These are phyloP conservation scores for Neurospora cerealis DNA, from an alignment of 495 filamentous ascomycete species.

Conservation along the genomic window DNA sequence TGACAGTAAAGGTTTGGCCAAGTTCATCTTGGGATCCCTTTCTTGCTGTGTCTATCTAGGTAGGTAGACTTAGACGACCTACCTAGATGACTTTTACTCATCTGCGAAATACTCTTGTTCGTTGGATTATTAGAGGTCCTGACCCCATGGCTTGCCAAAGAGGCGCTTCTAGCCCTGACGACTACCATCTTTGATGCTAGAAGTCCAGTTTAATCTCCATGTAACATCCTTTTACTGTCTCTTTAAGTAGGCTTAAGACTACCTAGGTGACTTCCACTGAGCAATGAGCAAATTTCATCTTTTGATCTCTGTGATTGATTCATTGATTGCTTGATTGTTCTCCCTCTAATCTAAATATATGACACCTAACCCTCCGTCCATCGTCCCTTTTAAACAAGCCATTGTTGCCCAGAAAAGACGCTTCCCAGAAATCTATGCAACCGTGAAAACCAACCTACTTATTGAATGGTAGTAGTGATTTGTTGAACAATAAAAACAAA, in stretches of 20 bases:
- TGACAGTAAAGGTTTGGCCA: no score
- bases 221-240: no score
- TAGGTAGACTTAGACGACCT: no score
- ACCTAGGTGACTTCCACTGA: neutral
- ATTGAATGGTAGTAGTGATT: neutral
- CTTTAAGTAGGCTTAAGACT: neutral
- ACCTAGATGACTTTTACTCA: no score
- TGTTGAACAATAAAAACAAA: neutral
- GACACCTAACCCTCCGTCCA: neutral
- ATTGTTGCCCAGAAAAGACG: neutral
- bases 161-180: no score
- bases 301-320: neutral
- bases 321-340: neutral
- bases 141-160: no score
- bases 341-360: neutral
- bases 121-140: no score
- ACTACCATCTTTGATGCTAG: no score
- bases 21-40: no score
- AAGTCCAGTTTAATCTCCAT: no score
- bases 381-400: neutral
- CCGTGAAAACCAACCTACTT: neutral
- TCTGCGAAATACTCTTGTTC: no score
- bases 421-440: neutral
- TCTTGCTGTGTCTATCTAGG: no score
- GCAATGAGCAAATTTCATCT: neutral